Percentiles rank a stretch among this genome's conserved stretches.
Evolutionary conservation across 2,329 filamentous ascomycete species (phyloP).

Genomic region (Cyanodermella asteris): DNA sequence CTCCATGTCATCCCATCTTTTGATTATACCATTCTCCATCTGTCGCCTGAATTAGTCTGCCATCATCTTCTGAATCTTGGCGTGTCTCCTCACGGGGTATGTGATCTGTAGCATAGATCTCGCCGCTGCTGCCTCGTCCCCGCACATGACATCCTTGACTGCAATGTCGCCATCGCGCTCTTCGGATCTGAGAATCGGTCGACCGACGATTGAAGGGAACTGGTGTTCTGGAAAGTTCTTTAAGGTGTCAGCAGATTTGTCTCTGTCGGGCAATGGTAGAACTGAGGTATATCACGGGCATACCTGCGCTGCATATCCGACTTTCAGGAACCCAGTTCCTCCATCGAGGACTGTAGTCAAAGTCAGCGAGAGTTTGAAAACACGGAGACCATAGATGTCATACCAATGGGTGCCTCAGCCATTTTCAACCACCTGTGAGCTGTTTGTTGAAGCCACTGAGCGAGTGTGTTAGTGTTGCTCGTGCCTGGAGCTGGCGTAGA

Average conservation of each 20-base stretch:
- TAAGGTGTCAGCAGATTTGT: neutral
- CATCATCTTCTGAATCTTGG: neutral
- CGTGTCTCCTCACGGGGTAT: slow-evolving; percentile 45
- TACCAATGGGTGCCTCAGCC: slow-evolving; percentile 29
- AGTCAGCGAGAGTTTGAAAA: slow-evolving; percentile 6
- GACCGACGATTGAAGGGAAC: slow-evolving; percentile 93
- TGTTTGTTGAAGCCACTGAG: neutral
- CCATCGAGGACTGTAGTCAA: slow-evolving; percentile 70
- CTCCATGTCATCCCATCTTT: slow-evolving; percentile 99
- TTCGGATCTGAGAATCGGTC: slow-evolving; percentile 90
- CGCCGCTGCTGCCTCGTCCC: slow-evolving; percentile 88
- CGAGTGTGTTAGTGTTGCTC: neutral
- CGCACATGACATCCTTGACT: slow-evolving; percentile 98
- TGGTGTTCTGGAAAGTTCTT: slow-evolving; percentile 98
- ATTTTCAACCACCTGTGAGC: slow-evolving; percentile 10
- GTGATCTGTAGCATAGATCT: slow-evolving; percentile 95
- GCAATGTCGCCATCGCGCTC: slow-evolving; percentile 54
- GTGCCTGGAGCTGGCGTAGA: too few relatives aligned
- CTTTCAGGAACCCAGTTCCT: slow-evolving; percentile 98
- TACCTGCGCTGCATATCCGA: slow-evolving; percentile 86
- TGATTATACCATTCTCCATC: slow-evolving; percentile 99
- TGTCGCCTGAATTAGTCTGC: slow-evolving; percentile 13
- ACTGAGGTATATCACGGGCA: neutral
- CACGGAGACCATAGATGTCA: slow-evolving; percentile 5
- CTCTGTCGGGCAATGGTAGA: neutral